These are phyloP conservation scores for Sugiyamaella boreocaroliniensis DNA, from an alignment of 805 yeast species.

Conservation along the genomic window DNA sequence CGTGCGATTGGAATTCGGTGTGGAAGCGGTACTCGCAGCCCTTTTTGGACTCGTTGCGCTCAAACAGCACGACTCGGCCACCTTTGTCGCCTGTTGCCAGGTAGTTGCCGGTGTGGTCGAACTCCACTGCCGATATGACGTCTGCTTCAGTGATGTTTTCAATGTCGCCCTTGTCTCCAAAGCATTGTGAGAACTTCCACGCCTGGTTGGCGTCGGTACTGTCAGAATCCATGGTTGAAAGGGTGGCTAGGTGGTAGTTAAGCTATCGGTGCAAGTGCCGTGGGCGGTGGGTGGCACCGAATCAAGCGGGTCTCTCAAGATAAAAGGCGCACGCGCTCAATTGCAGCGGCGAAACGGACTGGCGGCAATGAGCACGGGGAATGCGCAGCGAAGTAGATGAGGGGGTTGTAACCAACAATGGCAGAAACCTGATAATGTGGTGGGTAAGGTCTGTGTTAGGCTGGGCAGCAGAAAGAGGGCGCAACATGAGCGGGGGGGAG, in stretches of 20 bases:
- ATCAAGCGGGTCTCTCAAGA: no score
- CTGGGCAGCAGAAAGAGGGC: neutral
- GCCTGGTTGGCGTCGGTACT: conserved; percentile 29
- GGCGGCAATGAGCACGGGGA: neutral
- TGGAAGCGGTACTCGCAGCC: conserved; percentile 89
- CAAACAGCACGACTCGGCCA: conserved; percentile 93
- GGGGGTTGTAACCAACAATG: neutral
- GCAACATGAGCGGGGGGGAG: no score
- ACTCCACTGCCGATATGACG: conserved; percentile 93
- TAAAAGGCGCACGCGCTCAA: no score
- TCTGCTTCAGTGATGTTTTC: conserved; percentile 95
- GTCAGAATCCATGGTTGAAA: conserved; percentile 15
- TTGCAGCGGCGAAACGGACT: no score
- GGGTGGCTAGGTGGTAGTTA: neutral
- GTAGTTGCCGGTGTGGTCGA: conserved; percentile 89
- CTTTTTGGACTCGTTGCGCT: conserved; percentile 68
- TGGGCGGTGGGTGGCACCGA: no score
- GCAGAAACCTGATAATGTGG: neutral
- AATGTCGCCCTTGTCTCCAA: conserved; percentile 97
- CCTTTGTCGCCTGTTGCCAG: conserved; percentile 98
- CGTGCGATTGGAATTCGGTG: conserved; percentile 97
- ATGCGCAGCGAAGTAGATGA: neutral
- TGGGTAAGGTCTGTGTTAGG: neutral
- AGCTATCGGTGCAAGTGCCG: neutral
- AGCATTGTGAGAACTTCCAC: conserved; percentile 94